Conservation (phyloP, 345 rosid species). For the Camelina hispida region DNA sequence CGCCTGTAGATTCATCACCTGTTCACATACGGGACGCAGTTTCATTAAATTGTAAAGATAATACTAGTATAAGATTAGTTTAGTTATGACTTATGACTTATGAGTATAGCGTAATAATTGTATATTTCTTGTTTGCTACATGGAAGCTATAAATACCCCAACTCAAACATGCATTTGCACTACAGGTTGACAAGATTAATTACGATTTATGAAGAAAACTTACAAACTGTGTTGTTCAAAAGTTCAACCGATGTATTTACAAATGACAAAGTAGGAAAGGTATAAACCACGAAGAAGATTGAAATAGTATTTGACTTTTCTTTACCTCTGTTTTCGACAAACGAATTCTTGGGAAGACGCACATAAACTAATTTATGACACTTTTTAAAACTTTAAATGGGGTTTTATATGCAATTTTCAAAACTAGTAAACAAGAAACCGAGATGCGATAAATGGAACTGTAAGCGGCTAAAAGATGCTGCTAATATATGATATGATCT, state of each 20-base stretch:
- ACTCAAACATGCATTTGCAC: not conserved
- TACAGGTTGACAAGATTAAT: not conserved
- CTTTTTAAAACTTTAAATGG: not conserved
- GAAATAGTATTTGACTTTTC: slow-evolving; percentile 21
- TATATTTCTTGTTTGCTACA: not conserved
- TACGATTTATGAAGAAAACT: not conserved
- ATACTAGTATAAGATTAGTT: not conserved
- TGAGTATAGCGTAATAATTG: no score
- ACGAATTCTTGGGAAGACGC: slow-evolving; percentile 36
- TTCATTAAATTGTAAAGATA: not conserved
- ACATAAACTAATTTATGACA: slow-evolving; percentile 7
- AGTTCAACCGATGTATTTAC: not conserved
- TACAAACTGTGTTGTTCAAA: not conserved
- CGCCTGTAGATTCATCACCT: slow-evolving; percentile 78
- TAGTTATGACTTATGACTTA: no score
- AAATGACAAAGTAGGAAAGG: not conserved
- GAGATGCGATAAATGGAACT: not conserved
- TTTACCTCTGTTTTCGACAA: slow-evolving; percentile 19
- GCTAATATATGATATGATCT: slow-evolving; percentile 3
- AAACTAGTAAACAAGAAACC: slow-evolving; percentile 3
- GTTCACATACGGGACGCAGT: slow-evolving; percentile 3
- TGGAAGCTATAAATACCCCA: not conserved
- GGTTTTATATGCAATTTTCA: not conserved
- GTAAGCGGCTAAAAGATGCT: not conserved
- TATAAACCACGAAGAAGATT: slow-evolving; percentile 8